Conservation (phyloP, 2,329 filamentous ascomycete species). For the Scedosporium boydii region DNA sequence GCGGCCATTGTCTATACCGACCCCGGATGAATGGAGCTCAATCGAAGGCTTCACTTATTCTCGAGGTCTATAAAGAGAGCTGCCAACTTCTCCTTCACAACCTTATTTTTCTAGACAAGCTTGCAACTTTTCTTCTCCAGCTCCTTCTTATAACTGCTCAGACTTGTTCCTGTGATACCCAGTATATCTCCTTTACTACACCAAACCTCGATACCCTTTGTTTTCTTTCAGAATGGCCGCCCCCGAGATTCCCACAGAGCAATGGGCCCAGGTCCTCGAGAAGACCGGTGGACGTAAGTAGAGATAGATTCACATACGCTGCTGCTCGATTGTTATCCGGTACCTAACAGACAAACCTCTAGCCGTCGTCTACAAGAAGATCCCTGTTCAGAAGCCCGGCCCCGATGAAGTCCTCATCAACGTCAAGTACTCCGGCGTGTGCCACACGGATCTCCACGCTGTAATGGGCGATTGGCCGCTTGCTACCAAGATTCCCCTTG, state of each 20-base stretch:
- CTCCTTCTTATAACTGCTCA: too few relatives aligned
- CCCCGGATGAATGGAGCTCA: too few relatives aligned
- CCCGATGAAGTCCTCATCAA: slow-evolving; percentile 89
- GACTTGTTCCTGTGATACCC: too few relatives aligned
- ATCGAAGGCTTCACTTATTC: too few relatives aligned
- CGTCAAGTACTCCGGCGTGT: slow-evolving; percentile 83
- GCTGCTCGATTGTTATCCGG: not conserved
- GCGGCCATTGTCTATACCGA: too few relatives aligned
- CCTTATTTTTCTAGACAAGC: too few relatives aligned
- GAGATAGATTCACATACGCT: not conserved
- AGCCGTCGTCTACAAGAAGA: slow-evolving; percentile 66
- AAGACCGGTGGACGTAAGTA: slow-evolving; percentile 61
- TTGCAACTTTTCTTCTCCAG: too few relatives aligned
- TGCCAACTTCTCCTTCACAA: too few relatives aligned
- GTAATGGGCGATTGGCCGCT: slow-evolving; percentile 88
- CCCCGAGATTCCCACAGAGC: slow-evolving; percentile 59
- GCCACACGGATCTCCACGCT: slow-evolving; percentile 75
- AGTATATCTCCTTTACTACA: too few relatives aligned
- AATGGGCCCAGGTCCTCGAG: slow-evolving; percentile 89
- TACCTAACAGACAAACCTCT: slow-evolving; percentile 8
- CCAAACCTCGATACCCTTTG: too few relatives aligned
- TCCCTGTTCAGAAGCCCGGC: slow-evolving; percentile 70
- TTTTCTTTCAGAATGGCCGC: not conserved
- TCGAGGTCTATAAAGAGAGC: too few relatives aligned
- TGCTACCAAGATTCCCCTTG: slow-evolving; percentile 69